These are phyloP conservation scores for Suhomyces panamericanus DNA, from an alignment of 1,139 yeast species.

Conservation along the genomic window DNA sequence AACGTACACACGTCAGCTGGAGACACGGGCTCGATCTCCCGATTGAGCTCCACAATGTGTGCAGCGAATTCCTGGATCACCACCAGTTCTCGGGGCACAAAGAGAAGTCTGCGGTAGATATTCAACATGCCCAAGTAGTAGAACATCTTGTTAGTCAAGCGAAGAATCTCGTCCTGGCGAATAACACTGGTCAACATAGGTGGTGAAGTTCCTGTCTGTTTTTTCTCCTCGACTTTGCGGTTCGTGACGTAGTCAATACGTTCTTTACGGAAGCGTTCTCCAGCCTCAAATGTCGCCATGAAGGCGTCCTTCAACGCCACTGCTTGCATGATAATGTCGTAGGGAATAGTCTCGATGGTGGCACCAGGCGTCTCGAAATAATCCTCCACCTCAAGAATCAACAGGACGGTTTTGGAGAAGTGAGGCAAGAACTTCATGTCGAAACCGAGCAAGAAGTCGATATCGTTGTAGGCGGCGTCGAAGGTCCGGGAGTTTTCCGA, in stretches of 20 bases:
- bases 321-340: conserved; percentile 42
- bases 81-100: conserved; percentile 46
- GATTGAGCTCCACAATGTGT: conserved; percentile 38
- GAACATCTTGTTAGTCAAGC: conserved; percentile 58
- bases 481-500: no score
- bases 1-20: conserved; percentile 59
- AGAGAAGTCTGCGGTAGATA: conserved; percentile 55
- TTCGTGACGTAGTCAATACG: conserved; percentile 3
- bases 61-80: conserved; percentile 49
- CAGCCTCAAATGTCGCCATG: conserved; percentile 31
- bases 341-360: conserved; percentile 25
- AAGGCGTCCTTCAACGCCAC: conserved; percentile 47
- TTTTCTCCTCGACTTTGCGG: no score
- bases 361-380: conserved; percentile 17
- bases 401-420: conserved; percentile 45
- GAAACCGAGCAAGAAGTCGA: conserved; percentile 61
- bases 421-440: conserved; percentile 54
- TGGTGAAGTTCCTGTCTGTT: no score
- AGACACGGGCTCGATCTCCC: conserved; percentile 42
- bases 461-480: conserved; percentile 26
- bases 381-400: conserved; percentile 43
- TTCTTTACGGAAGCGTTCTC: conserved; percentile 30
- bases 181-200: conserved; percentile 19
- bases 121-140: conserved; percentile 56
- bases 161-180: conserved; percentile 39